These are phyloP conservation scores for Trypanosoma mega DNA, from an alignment of 208 protist genomes.

Conservation along the genomic window DNA sequence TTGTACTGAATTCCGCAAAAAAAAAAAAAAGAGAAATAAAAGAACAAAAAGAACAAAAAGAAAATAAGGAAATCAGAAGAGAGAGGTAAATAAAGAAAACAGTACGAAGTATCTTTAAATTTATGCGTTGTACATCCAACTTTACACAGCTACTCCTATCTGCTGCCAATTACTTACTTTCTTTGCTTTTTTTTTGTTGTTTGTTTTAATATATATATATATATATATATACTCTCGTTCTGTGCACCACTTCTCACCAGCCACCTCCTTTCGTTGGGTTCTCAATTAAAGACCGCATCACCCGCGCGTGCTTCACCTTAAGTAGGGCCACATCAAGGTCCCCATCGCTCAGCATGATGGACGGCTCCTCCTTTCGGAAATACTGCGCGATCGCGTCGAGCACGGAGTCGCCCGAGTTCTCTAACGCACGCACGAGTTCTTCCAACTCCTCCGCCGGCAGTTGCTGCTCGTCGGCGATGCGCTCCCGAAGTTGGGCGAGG, in stretches of 20 bases:
- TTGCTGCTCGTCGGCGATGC: slow-evolving; percentile 44
- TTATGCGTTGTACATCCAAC: too few species aligned
- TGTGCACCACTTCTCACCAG: neutral
- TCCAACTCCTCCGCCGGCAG: slow-evolving; percentile 52
- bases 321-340: slow-evolving; percentile 47
- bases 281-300: slow-evolving; percentile 54
- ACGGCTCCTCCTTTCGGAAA: slow-evolving; percentile 45
- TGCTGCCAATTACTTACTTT: neutral
- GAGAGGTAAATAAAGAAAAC: too few species aligned
- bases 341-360: slow-evolving; percentile 36
- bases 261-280: slow-evolving; percentile 1
- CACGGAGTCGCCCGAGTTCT: slow-evolving; percentile 33
- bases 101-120: too few species aligned
- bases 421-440: slow-evolving; percentile 37
- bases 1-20: neutral
- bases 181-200: neutral
- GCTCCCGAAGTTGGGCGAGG: slow-evolving; percentile 38
- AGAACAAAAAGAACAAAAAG: too few species aligned
- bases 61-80: too few species aligned
- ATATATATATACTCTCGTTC: neutral
- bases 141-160: neutral
- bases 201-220: neutral
- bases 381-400: slow-evolving; percentile 46
- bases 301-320: slow-evolving; percentile 58
- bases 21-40: slow-evolving; percentile 14